Base-by-base conservation (phyloP, 441 rosid genomes). In the Eutrema salsugineum region DNA sequence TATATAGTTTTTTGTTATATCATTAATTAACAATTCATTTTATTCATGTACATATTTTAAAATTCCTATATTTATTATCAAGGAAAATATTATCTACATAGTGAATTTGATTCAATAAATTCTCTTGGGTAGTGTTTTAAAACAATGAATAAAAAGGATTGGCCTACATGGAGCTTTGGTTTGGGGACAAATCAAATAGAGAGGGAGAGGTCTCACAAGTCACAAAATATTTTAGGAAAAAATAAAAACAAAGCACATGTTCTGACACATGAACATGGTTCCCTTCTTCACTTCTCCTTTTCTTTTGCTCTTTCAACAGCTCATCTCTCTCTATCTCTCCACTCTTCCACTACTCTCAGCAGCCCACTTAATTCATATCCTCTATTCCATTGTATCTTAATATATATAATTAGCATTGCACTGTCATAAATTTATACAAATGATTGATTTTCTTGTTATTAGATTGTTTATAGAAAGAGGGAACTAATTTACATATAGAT, bases 161-260 rank as follows among this genome's bases (percentile, higher is more conserved):
- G 77, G 87, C 88, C 96, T 87, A 85, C 91, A 90, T 80, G 89
- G 80, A 85, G 77, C 74, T 71, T 75, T 85, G 82, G 79, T 82
- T 88, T 81, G 85, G 87, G 80, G 89, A 88, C 87, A 88, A 87
- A 80, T 87, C 79, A 80, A 82, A 78, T 71, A 81, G 77, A 70
- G 60, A 63, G 24, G 39, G 71, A 75, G 66, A 75, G 71, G 60
- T 33, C 53, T 62, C 66, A 69, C 60, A 65, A 76, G 61, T 63
- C 64, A 66, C 66, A 70, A 30, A 46, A 63, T 56, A 69, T 54
- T 63, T 75, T 69, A 47, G 40, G 6, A 63, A 40, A 77, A 77
- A 47, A 68, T 80, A 76, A 42, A 76, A 84, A 85, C 86, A 62
- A 70, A 82, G 80, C 97, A 91, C 92, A 87, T 88, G 97, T 80